Conservation (phyloP, 352 stramenopile species). For the Thraustotheca clavata region DNA sequence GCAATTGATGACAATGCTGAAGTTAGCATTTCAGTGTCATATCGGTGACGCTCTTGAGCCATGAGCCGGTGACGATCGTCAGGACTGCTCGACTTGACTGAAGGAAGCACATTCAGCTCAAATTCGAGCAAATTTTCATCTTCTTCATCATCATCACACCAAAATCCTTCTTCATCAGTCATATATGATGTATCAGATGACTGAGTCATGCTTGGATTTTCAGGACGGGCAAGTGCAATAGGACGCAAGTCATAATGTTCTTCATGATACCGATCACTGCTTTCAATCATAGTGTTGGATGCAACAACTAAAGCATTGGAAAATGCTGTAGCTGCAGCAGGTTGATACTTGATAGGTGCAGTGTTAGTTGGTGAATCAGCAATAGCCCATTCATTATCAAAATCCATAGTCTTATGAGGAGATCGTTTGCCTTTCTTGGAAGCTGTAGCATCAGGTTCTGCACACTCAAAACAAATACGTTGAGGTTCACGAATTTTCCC, state of each 20-base stretch:
- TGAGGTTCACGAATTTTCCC: neutral
- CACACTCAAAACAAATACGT: constrained; percentile 1
- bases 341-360: constrained; percentile 1
- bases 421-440: neutral
- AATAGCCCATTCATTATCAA: neutral
- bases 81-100: neutral
- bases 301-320: neutral
- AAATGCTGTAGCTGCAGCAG: neutral
- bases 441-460: neutral
- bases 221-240: neutral
- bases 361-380: neutral
- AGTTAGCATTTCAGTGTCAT: neutral
- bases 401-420: neutral
- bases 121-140: neutral
- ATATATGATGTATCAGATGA: neutral
- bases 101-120: neutral
- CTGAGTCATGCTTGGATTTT: constrained; percentile 3
- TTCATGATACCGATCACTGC: constrained; percentile 1
- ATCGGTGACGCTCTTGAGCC: neutral
- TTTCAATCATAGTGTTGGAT: constrained; percentile 3
- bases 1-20: neutral
- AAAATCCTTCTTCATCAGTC: neutral
- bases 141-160: constrained; percentile 1
- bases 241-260: neutral
- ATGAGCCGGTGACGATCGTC: neutral